Conservation (phyloP, 2,329 filamentous ascomycete species). For the Exserohilum rostratum region DNA sequence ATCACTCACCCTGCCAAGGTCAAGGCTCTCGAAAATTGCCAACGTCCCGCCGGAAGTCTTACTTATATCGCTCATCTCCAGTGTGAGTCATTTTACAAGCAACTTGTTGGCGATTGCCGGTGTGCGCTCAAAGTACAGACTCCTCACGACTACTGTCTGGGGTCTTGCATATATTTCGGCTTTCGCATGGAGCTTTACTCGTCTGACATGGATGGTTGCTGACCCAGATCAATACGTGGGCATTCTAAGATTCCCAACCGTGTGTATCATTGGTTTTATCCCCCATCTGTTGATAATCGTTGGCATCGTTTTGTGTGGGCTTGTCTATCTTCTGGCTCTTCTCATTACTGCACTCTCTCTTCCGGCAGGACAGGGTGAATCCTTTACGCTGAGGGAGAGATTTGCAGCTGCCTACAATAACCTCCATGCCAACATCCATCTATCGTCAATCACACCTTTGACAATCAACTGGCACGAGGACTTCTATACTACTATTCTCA, state of each 20-base stretch:
- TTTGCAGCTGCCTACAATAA: slow-evolving; percentile 78
- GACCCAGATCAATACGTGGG: slow-evolving; percentile 62
- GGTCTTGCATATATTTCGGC: slow-evolving; percentile 86
- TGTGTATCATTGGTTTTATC: slow-evolving; percentile 93
- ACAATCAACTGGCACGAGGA: slow-evolving; percentile 87
- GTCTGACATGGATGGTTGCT: slow-evolving; percentile 45
- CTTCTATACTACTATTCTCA: slow-evolving; percentile 89
- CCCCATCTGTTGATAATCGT: slow-evolving; percentile 86
- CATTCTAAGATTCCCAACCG: slow-evolving; percentile 85
- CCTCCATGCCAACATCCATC: slow-evolving; percentile 87
- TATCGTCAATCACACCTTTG: slow-evolving; percentile 69
- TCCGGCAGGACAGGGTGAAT: slow-evolving; percentile 57
- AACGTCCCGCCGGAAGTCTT: slow-evolving; percentile 91
- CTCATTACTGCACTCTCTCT: slow-evolving; percentile 74
- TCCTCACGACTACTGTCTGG: slow-evolving; percentile 88
- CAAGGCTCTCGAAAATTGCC: slow-evolving; percentile 75
- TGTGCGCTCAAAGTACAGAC: slow-evolving; percentile 77
- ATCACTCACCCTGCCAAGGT: slow-evolving; percentile 49
- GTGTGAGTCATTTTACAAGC: slow-evolving; percentile 85
- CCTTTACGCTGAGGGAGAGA: slow-evolving; percentile 62
- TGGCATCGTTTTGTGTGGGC: slow-evolving; percentile 76
- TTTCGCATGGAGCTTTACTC: slow-evolving; percentile 75
- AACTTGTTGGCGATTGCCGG: slow-evolving; percentile 82
- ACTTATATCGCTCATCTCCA: slow-evolving; percentile 83
- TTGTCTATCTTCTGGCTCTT: slow-evolving; percentile 80